Conservation (phyloP, 129 eudicot species). For the Lactuca sativa region DNA sequence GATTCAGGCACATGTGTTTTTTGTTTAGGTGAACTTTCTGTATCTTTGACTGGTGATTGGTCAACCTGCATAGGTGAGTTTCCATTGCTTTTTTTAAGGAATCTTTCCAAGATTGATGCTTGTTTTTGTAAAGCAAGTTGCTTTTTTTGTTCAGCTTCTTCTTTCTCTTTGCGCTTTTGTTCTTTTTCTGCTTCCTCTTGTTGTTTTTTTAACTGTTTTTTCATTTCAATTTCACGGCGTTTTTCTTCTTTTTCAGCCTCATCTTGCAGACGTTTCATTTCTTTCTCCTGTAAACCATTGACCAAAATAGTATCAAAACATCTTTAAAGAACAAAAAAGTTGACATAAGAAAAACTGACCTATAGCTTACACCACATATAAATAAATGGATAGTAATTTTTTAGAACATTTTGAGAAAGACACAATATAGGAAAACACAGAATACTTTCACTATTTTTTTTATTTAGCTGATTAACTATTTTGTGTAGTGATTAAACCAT, state of each 20-base stretch:
- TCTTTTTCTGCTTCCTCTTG: constrained; percentile 89
- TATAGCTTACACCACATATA: too few relatives aligned
- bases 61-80: constrained; percentile 43
- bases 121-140: constrained; percentile 78
- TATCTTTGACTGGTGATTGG: constrained; percentile 30
- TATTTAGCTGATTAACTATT: neutral
- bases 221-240: constrained; percentile 65
- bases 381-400: too few relatives aligned
- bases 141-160: constrained; percentile 74
- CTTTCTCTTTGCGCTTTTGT: constrained; percentile 68
- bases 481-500: neutral
- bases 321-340: neutral
- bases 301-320: neutral
- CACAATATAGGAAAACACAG: neutral
- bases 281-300: constrained; percentile 66
- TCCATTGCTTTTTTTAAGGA: constrained; percentile 57
- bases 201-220: constrained; percentile 66
- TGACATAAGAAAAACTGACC: neutral
- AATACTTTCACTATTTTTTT: neutral
- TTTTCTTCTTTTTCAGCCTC: constrained; percentile 87
- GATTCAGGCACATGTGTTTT: constrained; percentile 33
- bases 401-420: neutral
- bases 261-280: constrained; percentile 74
- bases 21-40: constrained; percentile 27
- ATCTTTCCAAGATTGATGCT: constrained; percentile 85